Base-by-base conservation (phyloP, 1,139 yeast species). In the Lodderomyces elongisporus region DNA sequence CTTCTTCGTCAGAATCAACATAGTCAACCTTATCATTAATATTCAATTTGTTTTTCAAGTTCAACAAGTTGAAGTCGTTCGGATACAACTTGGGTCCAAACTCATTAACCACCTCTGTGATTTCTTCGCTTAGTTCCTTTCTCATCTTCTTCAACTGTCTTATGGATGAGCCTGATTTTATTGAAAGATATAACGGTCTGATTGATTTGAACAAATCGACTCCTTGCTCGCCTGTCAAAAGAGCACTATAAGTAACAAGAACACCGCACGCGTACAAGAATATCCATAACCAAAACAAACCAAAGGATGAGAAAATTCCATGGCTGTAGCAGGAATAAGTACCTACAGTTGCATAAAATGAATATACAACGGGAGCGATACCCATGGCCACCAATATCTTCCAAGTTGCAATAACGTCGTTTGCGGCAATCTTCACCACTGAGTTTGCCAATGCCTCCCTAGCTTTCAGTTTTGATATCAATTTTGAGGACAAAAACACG, bases 401-500 rank as follows among this genome's bases (percentile, higher is more conserved):
- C 98, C 98, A 88, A 2, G 96, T 88, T 1, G 96, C 96, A 39
- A 88, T 71, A 17, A 91, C 96, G 56, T 91, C 98, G 39, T 81
- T 80, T 17, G 95, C 98, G 49, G 79, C 77, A 43, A 91, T 81
- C 55, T 91, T 91, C 22, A 91, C 98, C 1, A 87, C 74, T 0
- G 96, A 87, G 5, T 75, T 80, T n/a, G 88, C 89, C 36, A 91
- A 66, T 0, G 97, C 98, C 39, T 78, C 76, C 37, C 60, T 66
- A 21, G 93, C 88, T 57, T 88, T 88, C 45, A 69, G 66, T 32
- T 63, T 67, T 1, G 96, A 84, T 30, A 85, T 83, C 30, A 60
- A 52, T 48, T 83, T 81, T 10, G 95, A 79, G n/a, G 84, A 71
- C 30, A 85, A 59, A 49, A 89, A 87, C 5, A 91, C 88, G 0